phyloP scores from a whole-genome alignment of 176 grass and related monocot genomes.

The Ensete glaucum region DNA sequence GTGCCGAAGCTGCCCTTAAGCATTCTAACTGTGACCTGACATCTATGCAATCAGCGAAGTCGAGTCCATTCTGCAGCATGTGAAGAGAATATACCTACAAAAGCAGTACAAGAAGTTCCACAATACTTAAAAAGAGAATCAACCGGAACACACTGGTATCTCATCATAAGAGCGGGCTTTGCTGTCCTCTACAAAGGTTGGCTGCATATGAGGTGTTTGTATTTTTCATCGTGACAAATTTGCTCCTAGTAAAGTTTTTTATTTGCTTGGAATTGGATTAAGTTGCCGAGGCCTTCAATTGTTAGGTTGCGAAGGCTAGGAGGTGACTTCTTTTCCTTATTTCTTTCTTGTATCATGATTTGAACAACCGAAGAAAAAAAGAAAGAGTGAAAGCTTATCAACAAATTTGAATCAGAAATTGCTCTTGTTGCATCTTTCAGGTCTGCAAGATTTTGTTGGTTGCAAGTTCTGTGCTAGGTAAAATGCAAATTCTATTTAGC shows the following conservation, averaged over 20 bases:
- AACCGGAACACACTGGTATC: not conserved
- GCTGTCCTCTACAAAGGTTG: not conserved
- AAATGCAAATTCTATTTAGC: too few relatives aligned
- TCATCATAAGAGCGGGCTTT: not conserved
- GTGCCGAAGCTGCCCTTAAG: not conserved
- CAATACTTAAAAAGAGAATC: not conserved
- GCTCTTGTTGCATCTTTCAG: not conserved
- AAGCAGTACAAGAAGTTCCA: not conserved
- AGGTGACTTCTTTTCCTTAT: not conserved
- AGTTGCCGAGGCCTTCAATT: not conserved
- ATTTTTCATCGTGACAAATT: not conserved
- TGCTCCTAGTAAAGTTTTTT: constrained; percentile 3
- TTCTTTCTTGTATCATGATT: not conserved
- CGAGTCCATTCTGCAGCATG: not conserved
- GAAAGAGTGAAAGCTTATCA: not conserved
- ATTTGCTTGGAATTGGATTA: constrained; percentile 4
- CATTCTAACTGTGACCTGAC: not conserved
- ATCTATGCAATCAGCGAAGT: not conserved
- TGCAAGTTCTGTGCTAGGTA: too few relatives aligned
- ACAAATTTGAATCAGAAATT: not conserved
- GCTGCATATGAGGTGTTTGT: not conserved
- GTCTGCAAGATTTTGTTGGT: too few relatives aligned
- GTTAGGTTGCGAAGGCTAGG: not conserved
- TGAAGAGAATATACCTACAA: not conserved
- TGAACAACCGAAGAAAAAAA: not conserved